These are phyloP conservation scores for Capsella rubella DNA, from an alignment of 441 rosid species.

Conservation along the genomic window DNA sequence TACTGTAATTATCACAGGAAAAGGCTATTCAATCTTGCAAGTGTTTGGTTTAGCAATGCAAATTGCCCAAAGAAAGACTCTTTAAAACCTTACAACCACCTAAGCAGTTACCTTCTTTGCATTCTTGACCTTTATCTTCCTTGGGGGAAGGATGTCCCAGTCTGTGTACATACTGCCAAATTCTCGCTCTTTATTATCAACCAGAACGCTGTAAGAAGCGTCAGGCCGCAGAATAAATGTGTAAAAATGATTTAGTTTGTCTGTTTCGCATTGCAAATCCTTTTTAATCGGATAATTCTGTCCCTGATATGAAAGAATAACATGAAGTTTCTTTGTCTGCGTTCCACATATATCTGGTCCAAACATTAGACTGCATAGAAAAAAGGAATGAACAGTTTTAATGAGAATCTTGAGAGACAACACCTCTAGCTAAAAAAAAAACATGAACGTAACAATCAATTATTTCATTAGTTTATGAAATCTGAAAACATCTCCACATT, in stretches of 20 bases:
- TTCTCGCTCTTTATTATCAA: slow-evolving; percentile 92
- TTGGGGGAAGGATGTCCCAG: slow-evolving; percentile 98
- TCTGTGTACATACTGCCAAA: slow-evolving; percentile 92
- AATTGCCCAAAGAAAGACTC: slow-evolving; percentile 2
- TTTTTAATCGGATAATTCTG: slow-evolving; percentile 92
- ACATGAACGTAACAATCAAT: neutral
- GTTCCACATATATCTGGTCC: slow-evolving; percentile 98
- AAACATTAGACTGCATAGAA: slow-evolving; percentile 81
- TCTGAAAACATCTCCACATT: slow-evolving; percentile 4
- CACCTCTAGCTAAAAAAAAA: slow-evolving; percentile 7
- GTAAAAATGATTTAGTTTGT: slow-evolving; percentile 92
- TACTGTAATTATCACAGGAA: slow-evolving; percentile 9
- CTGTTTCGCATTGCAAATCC: slow-evolving; percentile 93
- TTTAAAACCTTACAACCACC: slow-evolving; percentile 16
- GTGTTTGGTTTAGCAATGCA: slow-evolving; percentile 7
- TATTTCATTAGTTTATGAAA: slow-evolving; percentile 6
- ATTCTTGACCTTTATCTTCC: slow-evolving; percentile 66
- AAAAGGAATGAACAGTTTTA: slow-evolving; percentile 4
- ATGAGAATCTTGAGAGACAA: slow-evolving; percentile 13
- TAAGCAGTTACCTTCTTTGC: slow-evolving; percentile 68
- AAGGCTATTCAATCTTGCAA: neutral
- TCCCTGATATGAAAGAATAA: slow-evolving; percentile 89
- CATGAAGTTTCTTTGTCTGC: slow-evolving; percentile 89
- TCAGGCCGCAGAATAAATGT: slow-evolving; percentile 95
- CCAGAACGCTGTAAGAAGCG: slow-evolving; percentile 79